These are phyloP conservation scores for Fallopia convolvulus DNA, from an alignment of 148 eudicot genomes.

Conservation along the genomic window DNA sequence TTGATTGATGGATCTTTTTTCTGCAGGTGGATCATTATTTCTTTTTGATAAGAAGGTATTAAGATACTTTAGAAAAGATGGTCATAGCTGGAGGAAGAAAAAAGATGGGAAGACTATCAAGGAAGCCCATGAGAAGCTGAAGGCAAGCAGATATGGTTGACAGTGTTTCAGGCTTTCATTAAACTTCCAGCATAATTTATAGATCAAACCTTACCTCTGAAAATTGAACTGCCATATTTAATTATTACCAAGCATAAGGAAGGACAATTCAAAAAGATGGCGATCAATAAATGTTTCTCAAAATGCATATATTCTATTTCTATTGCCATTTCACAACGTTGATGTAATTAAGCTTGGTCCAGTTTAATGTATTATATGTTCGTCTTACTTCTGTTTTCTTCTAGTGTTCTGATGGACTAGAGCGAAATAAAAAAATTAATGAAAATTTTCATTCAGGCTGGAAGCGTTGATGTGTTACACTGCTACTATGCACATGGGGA, in stretches of 20 bases:
- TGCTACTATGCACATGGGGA: conserved; percentile 81
- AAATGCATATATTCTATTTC: background rate
- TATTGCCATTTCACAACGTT: background rate
- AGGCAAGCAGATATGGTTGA: conserved; percentile 25
- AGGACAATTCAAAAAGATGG: background rate
- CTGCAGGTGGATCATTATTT: conserved; percentile 54
- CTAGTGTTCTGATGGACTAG: background rate
- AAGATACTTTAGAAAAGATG: conserved; percentile 26
- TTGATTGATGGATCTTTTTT: conserved; percentile 1
- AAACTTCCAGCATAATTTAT: background rate
- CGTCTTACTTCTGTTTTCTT: background rate
- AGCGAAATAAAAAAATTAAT: background rate
- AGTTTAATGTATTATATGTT: background rate
- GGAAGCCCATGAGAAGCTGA: conserved; percentile 71
- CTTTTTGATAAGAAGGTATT: conserved; percentile 36
- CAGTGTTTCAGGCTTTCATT: background rate
- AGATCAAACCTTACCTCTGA: background rate
- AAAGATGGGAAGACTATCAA: conserved; percentile 71
- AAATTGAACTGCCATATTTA: background rate
- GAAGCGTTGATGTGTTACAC: conserved; percentile 63
- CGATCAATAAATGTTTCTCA: background rate
- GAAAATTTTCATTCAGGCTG: conserved; percentile 31
- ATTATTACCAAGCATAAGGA: background rate
- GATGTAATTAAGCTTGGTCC: background rate
- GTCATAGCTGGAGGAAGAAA: conserved; percentile 75